A percentile compares a stretch with the other conserved stretches of the same genome.
These are phyloP conservation scores for Micractinium conductrix DNA, from an alignment of 139 green algal genomes.

Conservation along the genomic window DNA sequence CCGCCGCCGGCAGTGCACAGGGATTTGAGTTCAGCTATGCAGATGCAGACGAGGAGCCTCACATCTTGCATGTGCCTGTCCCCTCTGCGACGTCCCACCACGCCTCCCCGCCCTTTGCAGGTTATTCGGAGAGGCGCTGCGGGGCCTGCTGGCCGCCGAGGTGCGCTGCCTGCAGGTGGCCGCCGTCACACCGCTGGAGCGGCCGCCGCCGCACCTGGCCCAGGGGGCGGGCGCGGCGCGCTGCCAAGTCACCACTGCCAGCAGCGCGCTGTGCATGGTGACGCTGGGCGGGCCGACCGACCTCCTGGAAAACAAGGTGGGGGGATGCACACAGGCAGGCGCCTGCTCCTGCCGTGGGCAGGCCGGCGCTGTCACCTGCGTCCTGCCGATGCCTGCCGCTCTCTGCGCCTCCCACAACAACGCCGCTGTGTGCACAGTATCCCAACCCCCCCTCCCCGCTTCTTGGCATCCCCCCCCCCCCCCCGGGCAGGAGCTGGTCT, in stretches of 20 bases:
- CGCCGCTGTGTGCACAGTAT: no score
- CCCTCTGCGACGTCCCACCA: no score
- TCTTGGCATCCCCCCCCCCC: neutral
- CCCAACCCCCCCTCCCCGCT: no score
- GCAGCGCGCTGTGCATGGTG: conserved; percentile 34
- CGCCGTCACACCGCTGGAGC: conserved; percentile 17
- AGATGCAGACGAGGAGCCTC: no score
- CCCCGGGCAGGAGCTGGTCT: conserved; percentile 51
- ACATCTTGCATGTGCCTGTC: no score
- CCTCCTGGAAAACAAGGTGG: conserved; percentile 59
- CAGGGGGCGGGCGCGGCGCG: conserved; percentile 62
- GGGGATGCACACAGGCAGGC: neutral
- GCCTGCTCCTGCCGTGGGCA: neutral
- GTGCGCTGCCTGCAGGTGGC: conserved; percentile 46
- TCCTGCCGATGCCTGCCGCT: no score
- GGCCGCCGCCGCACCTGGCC: conserved; percentile 73
- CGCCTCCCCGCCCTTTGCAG: conserved; percentile 16
- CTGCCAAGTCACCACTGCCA: conserved; percentile 48
- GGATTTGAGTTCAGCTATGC: no score
- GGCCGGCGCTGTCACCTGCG: no score
- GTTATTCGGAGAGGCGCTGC: conserved; percentile 79
- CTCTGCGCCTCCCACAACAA: neutral
- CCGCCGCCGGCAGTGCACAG: no score
- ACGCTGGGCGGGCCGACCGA: conserved; percentile 70
- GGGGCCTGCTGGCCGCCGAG: conserved; percentile 79